Evolutionary conservation across 2,329 filamentous ascomycete genomes (phyloP), one percentile per base, ranked within the genome.

Genomic region (Fusarium chlamydosporum): DNA sequence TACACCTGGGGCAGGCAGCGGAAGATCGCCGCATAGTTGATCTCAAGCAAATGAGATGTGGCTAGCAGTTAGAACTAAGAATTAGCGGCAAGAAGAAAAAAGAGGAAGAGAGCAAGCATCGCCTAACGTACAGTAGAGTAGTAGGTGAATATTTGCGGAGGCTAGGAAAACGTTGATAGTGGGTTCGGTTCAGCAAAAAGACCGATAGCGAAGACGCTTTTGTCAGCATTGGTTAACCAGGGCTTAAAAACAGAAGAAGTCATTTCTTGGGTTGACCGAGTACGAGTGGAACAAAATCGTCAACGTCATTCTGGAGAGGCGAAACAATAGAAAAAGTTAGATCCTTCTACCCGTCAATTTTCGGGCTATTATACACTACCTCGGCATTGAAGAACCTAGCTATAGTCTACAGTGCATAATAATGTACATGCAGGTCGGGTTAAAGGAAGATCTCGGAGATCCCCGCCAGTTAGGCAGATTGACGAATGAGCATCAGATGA

Each of bases 401-500:
- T 23, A 23, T 23, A 23, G 23, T 23, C 23, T 23, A 31, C 10
- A 12, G 12, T 26, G 20, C 20, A 26, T 48, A 13, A n/a, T 15
- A 26, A 27, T 27, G 12, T 37, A 23, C 12, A 50, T 37, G n/a
- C 12, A 50, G n/a, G 33, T 38, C 47, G 47, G 61, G 61, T 23
- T 35, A 33, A 65, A 47, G 35, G 61, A 62, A 60, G 45, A 57
- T 47, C 20, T 65, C 61, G 61, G 61, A 18, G 29, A 65, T 60
- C 34, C 13, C 61, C 60, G 61, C 7, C 26, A 27, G 23, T 23
- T 23, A 12, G 15, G 4, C 6, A 57, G 59, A 63, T 54, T 43
- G 37, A 43, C 45, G 53, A 47, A 59, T 60, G 31, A 65, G 13
- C 7, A 29, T 4, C 26, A 38, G 20, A 53, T 46, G 60, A 60